Base-by-base conservation (phyloP, 495 filamentous ascomycete genomes). In the Penicillium cosmopolitanum region DNA sequence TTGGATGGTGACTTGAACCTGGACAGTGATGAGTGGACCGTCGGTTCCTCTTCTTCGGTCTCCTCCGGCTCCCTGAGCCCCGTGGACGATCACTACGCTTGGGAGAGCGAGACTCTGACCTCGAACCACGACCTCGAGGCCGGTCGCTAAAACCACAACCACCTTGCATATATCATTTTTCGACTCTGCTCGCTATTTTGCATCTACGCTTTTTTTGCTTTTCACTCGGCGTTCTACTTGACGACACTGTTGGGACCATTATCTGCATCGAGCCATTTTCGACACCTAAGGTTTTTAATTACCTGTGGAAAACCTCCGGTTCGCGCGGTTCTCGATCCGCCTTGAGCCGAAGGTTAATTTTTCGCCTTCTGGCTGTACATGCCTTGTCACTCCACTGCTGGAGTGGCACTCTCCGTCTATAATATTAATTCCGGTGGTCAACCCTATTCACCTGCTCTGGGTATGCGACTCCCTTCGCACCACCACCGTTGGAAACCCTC, bases 1-100 rank as follows among this genome's bases (percentile, higher is more conserved):
- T 71, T 84, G 12, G 84, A 86, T 56, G 80, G 79, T 46, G 80
- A 83, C 31, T 80, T 86, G 66, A 81, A 80, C 52, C 67, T 80
- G 28, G 86, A 89, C 63, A 83, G 83, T 55, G 88, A 91, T 61
- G 88, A 89, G 61, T 90, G 88, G 88, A 87, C 88, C 21, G 77
- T 88, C 58, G 88, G 86, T 23, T 90, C 88, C 51, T 89, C 88
- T 0, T 90, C 88, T 6, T 88, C 87, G 2, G 69, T 87, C 48
- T 88, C 85, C 13, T 87, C 84, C 18, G 86, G 84, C 51, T 83
- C 83, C 34, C 65, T 84, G 34, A 87, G 84, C 57, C 85, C 86
- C 31, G 73, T 84, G 23, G 86, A 89, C 51, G 86, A 88, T 51
- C 77, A 76, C 53, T 78, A 84, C 57, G 78, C 80, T 16, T 89